These are phyloP conservation scores for Laguncularia racemosa DNA, from an alignment of 345 rosid species.

Conservation along the genomic window DNA sequence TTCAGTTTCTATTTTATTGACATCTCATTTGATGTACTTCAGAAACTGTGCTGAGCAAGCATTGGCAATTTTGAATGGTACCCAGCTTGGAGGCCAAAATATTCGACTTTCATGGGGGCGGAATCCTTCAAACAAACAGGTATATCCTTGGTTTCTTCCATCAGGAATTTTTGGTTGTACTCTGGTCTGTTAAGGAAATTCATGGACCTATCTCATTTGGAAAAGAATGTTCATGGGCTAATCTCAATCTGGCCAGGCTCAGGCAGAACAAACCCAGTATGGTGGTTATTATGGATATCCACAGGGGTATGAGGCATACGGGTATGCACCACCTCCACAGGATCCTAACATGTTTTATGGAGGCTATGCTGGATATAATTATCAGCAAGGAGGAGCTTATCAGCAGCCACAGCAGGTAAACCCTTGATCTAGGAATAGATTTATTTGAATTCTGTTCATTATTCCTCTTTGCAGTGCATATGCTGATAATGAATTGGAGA, in stretches of 20 bases:
- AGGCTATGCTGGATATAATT: conserved; percentile 80
- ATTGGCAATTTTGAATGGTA: conserved; percentile 57
- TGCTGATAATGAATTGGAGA: too few species aligned
- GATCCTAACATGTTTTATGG: conserved; percentile 88
- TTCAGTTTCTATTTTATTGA: neutral
- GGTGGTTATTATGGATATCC: conserved; percentile 75
- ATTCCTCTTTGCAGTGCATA: too few species aligned
- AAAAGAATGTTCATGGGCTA: neutral
- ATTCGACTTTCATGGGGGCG: conserved; percentile 98
- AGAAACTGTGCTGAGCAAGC: conserved; percentile 90
- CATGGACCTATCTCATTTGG: neutral
- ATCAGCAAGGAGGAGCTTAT: conserved; percentile 79
- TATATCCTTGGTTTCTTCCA: conserved; percentile 4
- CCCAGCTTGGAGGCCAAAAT: conserved; percentile 77
- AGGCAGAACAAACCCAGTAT: conserved; percentile 74
- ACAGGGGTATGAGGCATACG: conserved; percentile 87
- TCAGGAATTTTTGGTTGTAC: too few species aligned
- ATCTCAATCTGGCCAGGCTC: conserved; percentile 28
- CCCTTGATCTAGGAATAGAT: too few species aligned
- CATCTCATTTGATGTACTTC: neutral
- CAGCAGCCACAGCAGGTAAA: conserved; percentile 78
- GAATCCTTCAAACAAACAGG: conserved; percentile 93
- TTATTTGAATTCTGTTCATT: too few species aligned
- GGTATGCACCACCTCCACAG: conserved; percentile 80
- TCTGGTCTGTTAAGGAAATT: neutral